phyloP scores from a whole-genome alignment of 2,329 filamentous ascomycete genomes.

The Epichloe bromicola region DNA sequence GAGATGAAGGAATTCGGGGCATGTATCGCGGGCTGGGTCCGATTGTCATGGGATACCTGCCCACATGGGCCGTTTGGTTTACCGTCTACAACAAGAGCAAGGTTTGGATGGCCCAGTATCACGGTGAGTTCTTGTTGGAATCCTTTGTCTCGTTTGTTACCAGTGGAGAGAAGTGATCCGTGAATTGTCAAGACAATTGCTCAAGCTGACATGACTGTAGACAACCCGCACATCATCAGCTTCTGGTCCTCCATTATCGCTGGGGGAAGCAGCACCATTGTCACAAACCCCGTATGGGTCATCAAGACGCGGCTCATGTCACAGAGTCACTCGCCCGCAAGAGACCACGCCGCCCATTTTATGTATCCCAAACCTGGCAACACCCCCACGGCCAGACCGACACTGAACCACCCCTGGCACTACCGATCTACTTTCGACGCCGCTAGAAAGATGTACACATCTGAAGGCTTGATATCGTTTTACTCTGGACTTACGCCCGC shows the following conservation, averaged over 20 bases:
- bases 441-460: constrained; percentile 87
- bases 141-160: background rate
- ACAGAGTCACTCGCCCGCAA: constrained; percentile 49
- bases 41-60: constrained; percentile 89
- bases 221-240: constrained; percentile 65
- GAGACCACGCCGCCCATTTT: constrained; percentile 32
- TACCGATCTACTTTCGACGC: constrained; percentile 85
- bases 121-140: constrained; percentile 32
- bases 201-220: constrained; percentile 24
- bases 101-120: constrained; percentile 52
- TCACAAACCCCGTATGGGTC: constrained; percentile 97
- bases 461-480: constrained; percentile 79
- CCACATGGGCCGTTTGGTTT: constrained; percentile 97
- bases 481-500: constrained; percentile 92
- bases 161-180: background rate
- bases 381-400: constrained; percentile 41
- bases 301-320: constrained; percentile 99
- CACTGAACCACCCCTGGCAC: constrained; percentile 65
- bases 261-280: constrained; percentile 82
- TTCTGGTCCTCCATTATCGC: constrained; percentile 85
- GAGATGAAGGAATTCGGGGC: constrained; percentile 75
- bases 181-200: background rate
- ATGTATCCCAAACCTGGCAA: constrained; percentile 35
- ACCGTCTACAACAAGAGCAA: constrained; percentile 91
- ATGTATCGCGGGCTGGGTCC: constrained; percentile 90